A percentile compares a stretch with the other conserved stretches of the same genome.
Evolutionary conservation across 2,329 filamentous ascomycete species (phyloP).

Genomic region (Thelonectria olida): DNA sequence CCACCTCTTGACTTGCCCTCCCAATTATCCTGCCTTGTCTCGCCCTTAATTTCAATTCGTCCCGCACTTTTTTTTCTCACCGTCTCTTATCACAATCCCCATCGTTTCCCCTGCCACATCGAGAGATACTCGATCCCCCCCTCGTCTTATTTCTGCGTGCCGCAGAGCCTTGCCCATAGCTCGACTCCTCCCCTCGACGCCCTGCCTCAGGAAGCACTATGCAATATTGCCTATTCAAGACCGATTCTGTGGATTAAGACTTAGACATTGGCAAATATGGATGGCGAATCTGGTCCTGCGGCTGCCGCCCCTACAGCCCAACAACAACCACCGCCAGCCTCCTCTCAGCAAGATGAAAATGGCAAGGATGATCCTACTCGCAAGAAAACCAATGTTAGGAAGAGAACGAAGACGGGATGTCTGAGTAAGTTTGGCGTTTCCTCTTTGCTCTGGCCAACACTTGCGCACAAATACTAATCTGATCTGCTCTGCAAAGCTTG

Average conservation of each 20-base stretch:
- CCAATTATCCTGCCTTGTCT: slow-evolving; percentile 11
- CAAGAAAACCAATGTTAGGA: slow-evolving; percentile 63
- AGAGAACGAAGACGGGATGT: slow-evolving; percentile 91
- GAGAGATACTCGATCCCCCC: neutral
- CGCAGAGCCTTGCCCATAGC: slow-evolving; percentile 20
- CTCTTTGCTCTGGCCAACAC: neutral
- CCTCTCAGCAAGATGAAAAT: slow-evolving; percentile 46
- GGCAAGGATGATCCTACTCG: slow-evolving; percentile 53
- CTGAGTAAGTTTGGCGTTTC: slow-evolving; percentile 69
- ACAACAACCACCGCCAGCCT: slow-evolving; percentile 41
- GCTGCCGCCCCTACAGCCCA: slow-evolving; percentile 23
- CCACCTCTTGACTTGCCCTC: slow-evolving; percentile 7
- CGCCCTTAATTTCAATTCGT: slow-evolving; percentile 3
- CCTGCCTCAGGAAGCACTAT: slow-evolving; percentile 28
- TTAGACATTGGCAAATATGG: slow-evolving; percentile 25
- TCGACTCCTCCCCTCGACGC: slow-evolving; percentile 9
- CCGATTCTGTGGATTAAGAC: slow-evolving; percentile 26
- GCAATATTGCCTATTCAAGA: slow-evolving; percentile 28
- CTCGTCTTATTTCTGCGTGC: slow-evolving; percentile 10
- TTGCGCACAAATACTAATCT: slow-evolving; percentile 29
- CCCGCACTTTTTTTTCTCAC: neutral
- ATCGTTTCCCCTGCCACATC: neutral
- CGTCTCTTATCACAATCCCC: slow-evolving; percentile 1
- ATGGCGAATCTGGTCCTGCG: slow-evolving; percentile 24
- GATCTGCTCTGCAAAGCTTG: slow-evolving; percentile 71